These are phyloP conservation scores for Albizia julibrissin DNA, from an alignment of 306 rosid genomes.

Conservation along the genomic window DNA sequence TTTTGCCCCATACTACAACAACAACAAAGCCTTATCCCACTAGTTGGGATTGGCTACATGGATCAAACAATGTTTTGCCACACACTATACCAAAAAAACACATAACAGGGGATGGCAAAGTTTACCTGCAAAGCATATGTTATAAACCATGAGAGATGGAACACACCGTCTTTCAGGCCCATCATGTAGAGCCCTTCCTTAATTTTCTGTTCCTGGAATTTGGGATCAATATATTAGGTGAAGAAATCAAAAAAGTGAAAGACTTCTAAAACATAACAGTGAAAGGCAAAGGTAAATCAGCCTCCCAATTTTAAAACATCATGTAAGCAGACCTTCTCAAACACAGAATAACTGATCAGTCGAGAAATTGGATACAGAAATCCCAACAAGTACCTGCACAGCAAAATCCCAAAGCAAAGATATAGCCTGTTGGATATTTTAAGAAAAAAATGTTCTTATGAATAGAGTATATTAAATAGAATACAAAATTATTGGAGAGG, in stretches of 20 bases:
- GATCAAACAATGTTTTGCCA: too few relatives aligned
- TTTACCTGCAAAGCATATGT: slow-evolving; percentile 88
- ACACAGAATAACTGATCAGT: slow-evolving; percentile 84
- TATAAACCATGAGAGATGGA: slow-evolving; percentile 92
- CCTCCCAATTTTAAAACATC: slow-evolving; percentile 21
- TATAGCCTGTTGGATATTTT: slow-evolving; percentile 25
- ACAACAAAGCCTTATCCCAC: too few relatives aligned
- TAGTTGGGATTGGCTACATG: too few relatives aligned
- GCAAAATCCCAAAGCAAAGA: slow-evolving; percentile 38
- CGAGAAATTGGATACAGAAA: slow-evolving; percentile 94
- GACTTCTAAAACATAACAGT: slow-evolving; percentile 7
- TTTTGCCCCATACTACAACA: too few relatives aligned
- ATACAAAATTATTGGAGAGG: slow-evolving; percentile 25
- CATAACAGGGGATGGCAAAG: slow-evolving; percentile 24
- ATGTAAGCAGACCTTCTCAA: slow-evolving; percentile 76
- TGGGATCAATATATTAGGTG: slow-evolving; percentile 31
- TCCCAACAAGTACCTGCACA: slow-evolving; percentile 88
- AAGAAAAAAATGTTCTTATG: slow-evolving; percentile 18
- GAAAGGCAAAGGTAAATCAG: slow-evolving; percentile 32
- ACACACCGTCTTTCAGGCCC: slow-evolving; percentile 91
- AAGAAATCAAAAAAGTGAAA: slow-evolving; percentile 27
- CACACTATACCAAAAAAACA: not conserved
- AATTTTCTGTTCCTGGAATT: slow-evolving; percentile 89
- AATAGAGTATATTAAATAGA: slow-evolving; percentile 17
- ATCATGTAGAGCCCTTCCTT: slow-evolving; percentile 98